Base-by-base conservation (phyloP, 495 filamentous ascomycete species). In the Trichoderma virens region DNA sequence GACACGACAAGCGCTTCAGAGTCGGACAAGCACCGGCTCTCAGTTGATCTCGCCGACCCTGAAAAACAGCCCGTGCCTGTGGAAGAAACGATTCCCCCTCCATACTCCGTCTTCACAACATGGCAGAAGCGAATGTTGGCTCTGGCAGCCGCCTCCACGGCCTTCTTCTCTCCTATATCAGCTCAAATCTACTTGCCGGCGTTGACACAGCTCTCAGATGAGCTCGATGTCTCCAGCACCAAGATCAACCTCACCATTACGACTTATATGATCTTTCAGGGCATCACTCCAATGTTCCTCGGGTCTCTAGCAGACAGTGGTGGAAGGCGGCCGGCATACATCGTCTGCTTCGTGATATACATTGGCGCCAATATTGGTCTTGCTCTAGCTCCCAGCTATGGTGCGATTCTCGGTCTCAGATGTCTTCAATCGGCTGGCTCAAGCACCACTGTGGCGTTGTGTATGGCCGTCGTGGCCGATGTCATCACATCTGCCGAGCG, bases 101-200 rank as follows among this genome's bases (percentile, higher is more conserved):
- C 72, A 0, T 82, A 86, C 68, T 84, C 85, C 1, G 71, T 77
- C 65, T 88, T 88, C 72, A 78, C 80, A 30, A 72, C 71, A 59
- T 71, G 74, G 64, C 76, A 85, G 67, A 90, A 89, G 75, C 72
- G 76, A 62, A 77, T 83, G 64, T 85, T 90, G 60, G 81, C 90
- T 60, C 75, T 85, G 61, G 79, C 84, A 60, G 85, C 85, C 39
- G 81, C 86, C 11, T 70, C 80, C 62, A 81, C 76, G 13, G 82
- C 85, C 25, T 86, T 89, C 72, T 88, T 90, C 77, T 91, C 88
- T 0, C 88, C 88, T 1, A 72, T 92, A 13, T 86, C 85, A 13
- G 84, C 86, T 0, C 73, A 76, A 35, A 90, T 92, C 65, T 93
- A 93, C 74, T 87, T 88, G 60, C 88, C 88, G 5, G 85, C 87